Base-by-base conservation (phyloP, 495 filamentous ascomycete genomes). In the Neurospora sp. region DNA sequence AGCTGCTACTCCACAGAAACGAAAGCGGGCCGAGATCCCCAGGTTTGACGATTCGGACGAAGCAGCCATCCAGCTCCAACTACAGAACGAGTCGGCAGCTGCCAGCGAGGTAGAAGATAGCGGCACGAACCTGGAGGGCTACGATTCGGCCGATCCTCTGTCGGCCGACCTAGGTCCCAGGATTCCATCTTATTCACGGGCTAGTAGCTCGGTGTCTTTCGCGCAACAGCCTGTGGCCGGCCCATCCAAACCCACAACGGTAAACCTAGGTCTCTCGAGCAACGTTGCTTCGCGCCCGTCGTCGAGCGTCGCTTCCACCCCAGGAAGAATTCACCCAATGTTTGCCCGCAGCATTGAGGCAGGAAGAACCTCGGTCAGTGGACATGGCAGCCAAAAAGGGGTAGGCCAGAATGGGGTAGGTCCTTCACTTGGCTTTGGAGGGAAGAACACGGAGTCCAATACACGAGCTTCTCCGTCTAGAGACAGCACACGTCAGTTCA, bases 1-100 rank as follows among this genome's bases (percentile, higher is more conserved):
- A 4, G 79, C 80, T 3, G 79, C 80, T 3, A 82, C 79, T 7
- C 79, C 80, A 1, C 74, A 76, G 40, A 82, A 82, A 47, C 69
- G 71, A n/a, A 77, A 70, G 45, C 53, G 73, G 1, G 68, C 31
- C 4, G 73, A 72, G 22, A 35, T 78, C 6, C 73, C 73, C 2
- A 72, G 73, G 41, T 71, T 75, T 38, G 18, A 38, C 3, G 78
- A 77, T 3, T 76, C 75, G 7, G 78, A 81, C 10, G 77, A 75
- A 45, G 75, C 72, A 3, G 77, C 73, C 8, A 73, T 77, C 27
- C 61, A n/a, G 1, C 74, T 71, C 16, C 75, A 79, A 45, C 47
- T 76, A 16, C 69, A 72, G 9, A 53, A 39, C 22, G 68, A 68
- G 27, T 31, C 27, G 27, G 27, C 27, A 31, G 27, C 3, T n/a